Evolutionary conservation across 192 early-diverging fungal genomes (phyloP), one percentile per base, ranked within the genome.

Genomic region (Haplosporangium gracile): DNA sequence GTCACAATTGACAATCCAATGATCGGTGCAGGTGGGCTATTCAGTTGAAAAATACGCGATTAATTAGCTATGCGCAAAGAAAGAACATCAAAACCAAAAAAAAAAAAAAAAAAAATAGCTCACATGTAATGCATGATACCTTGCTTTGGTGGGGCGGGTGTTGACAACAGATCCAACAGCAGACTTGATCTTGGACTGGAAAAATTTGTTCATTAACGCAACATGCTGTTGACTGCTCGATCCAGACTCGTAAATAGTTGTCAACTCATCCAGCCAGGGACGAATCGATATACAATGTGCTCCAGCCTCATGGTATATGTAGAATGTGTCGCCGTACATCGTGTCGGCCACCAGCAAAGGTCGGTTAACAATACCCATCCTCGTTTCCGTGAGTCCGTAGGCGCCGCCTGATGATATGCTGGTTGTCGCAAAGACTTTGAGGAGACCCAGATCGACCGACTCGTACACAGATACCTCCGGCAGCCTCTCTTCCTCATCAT

Each of bases 221-320:
- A 57, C 75, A 2, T 55, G 70, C n/a, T 76, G 22, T 42, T 71
- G 40, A 29, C 77, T 75, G 36, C 75, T 77, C 15, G 74, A 82
- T 26, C 78, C 49, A 7, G 29, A 69, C 53, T 88, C 68, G 36
- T 82, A 74, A 0, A 87, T 79, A 1, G 85, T 75, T 13, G 83
- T 80, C 60, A 93, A 63, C 16, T 78, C 39, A 8, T 85, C 83
- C 29, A 91, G 53, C 94, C 95, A 95, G 70, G 86, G 84, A 22
- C 89, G 85, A 42, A 94, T 88, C 32, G 90, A 90, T 9, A 96
- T 83, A 18, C 91, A 90, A 81, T 96, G 94, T 4, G 92, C 93
- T 60, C 96, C 96, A 60, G 88, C 88, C 32, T 90, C 81, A 74
- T 97, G 96, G 49, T 95, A 93, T 9, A 92, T 88, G 74, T 94